These are phyloP conservation scores for Caloboletus inedulis DNA, from an alignment of 1,284 basidiomycete genomes.

Conservation along the genomic window DNA sequence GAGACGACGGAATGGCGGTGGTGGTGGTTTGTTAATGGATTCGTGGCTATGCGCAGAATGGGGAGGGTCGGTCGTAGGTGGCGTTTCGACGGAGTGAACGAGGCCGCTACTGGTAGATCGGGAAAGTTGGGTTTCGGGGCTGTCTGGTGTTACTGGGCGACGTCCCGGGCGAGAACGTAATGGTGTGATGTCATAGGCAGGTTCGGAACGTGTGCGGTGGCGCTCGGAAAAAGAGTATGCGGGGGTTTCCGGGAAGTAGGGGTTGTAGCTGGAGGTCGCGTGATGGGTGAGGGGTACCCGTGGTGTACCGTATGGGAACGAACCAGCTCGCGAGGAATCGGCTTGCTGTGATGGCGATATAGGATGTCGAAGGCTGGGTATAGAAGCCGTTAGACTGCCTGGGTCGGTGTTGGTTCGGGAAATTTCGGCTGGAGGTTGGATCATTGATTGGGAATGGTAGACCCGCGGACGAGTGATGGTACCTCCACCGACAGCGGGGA, in stretches of 20 bases:
- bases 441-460: slow-evolving; percentile 69
- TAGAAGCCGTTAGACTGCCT: slow-evolving; percentile 4
- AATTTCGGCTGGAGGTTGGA: slow-evolving; percentile 44
- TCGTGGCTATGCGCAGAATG: slow-evolving; percentile 19
- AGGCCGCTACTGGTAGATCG: slow-evolving; percentile 36
- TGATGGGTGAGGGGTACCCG: slow-evolving; percentile 18
- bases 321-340: slow-evolving; percentile 16
- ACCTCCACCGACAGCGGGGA: slow-evolving; percentile 78
- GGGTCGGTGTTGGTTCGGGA: slow-evolving; percentile 9
- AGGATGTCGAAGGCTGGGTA: slow-evolving; percentile 11
- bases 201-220: slow-evolving; percentile 19
- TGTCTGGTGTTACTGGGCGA: slow-evolving; percentile 41
- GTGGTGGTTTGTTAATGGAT: slow-evolving; percentile 27
- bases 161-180: slow-evolving; percentile 13
- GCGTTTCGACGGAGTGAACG: slow-evolving; percentile 33
- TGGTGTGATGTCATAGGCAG: slow-evolving; percentile 14
- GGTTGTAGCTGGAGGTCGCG: slow-evolving; percentile 23
- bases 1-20: slow-evolving; percentile 35
- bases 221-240: slow-evolving; percentile 7
- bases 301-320: slow-evolving; percentile 7
- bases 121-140: slow-evolving; percentile 42
- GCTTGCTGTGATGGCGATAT: slow-evolving; percentile 12
- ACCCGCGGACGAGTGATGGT: slow-evolving; percentile 71
- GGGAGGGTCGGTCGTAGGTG: slow-evolving; percentile 29
- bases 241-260: slow-evolving; percentile 34